Evolutionary conservation across 768 basidiomycete species (phyloP).

Genomic region (Termitomyces sp.): DNA sequence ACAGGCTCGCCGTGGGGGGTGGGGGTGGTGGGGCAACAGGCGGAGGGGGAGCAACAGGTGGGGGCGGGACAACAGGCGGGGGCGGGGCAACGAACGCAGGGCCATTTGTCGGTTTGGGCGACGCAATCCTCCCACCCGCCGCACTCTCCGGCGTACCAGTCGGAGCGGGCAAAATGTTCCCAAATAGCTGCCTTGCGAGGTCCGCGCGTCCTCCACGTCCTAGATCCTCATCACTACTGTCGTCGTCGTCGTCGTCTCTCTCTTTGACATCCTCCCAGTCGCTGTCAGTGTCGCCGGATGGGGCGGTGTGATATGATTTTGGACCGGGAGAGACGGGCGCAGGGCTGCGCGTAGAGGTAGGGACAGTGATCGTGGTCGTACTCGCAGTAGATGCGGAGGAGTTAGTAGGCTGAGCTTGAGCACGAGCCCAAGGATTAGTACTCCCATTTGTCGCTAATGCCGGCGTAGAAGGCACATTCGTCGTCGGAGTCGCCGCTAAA

Average conservation of each 20-base stretch:
- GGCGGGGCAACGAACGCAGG: slow-evolving; percentile 21
- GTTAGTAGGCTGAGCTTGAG: slow-evolving; percentile 23
- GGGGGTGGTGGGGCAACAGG: slow-evolving; percentile 28
- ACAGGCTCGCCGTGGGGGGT: slow-evolving; percentile 26
- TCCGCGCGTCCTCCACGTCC: slow-evolving; percentile 58
- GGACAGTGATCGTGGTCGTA: slow-evolving; percentile 28
- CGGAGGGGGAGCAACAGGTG: slow-evolving; percentile 34
- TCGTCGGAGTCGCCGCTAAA: background rate
- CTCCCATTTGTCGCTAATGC: slow-evolving; percentile 30
- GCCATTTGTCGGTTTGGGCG: slow-evolving; percentile 29
- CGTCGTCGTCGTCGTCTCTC: slow-evolving; percentile 45
- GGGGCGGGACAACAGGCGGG: slow-evolving; percentile 26
- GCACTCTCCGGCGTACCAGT: slow-evolving; percentile 52
- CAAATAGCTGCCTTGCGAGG: slow-evolving; percentile 79
- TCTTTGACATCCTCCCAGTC: slow-evolving; percentile 88
- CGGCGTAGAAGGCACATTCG: background rate
- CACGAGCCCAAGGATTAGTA: slow-evolving; percentile 64
- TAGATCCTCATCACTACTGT: slow-evolving; percentile 74
- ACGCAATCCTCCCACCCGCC: slow-evolving; percentile 20
- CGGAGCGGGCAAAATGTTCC: slow-evolving; percentile 48
- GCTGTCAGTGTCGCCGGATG: slow-evolving; percentile 49
- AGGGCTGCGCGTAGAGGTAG: slow-evolving; percentile 22
- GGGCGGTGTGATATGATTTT: slow-evolving; percentile 57
- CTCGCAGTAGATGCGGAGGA: background rate
- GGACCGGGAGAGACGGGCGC: slow-evolving; percentile 37